phyloP scores from a whole-genome alignment of 2,329 filamentous ascomycete species.

The Aspergillus ochraceus region DNA sequence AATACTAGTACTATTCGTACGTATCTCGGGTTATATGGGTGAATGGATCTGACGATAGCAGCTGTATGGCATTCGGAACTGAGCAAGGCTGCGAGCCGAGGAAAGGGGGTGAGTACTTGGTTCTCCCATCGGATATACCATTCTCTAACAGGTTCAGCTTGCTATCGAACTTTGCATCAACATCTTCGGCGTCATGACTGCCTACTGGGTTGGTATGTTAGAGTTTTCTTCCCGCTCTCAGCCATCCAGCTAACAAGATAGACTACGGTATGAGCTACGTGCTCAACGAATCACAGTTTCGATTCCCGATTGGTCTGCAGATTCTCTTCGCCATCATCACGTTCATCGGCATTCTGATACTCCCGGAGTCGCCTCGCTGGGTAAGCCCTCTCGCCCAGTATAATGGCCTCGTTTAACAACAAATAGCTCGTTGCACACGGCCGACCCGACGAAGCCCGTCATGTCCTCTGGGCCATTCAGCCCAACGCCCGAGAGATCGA shows the following conservation, averaged over 20 bases:
- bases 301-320: constrained; percentile 35
- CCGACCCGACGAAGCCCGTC: constrained; percentile 35
- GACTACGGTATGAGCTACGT: constrained; percentile 32
- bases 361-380: constrained; percentile 49
- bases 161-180: constrained; percentile 30
- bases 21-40: constrained; percentile 11
- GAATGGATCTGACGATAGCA: constrained; percentile 3
- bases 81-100: constrained; percentile 28
- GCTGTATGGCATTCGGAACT: constrained; percentile 33
- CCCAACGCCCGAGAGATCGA: constrained; percentile 23
- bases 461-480: constrained; percentile 37
- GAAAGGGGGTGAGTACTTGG: constrained; percentile 26
- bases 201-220: constrained; percentile 35
- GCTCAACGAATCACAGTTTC: constrained; percentile 29
- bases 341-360: constrained; percentile 29
- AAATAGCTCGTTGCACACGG: constrained; percentile 33
- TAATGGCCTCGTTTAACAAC: neutral
- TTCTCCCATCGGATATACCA: neutral
- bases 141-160: constrained; percentile 19
- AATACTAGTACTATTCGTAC: constrained; percentile 40
- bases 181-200: constrained; percentile 32
- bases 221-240: neutral
- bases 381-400: neutral
- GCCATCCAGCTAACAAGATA: neutral
- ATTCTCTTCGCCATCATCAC: constrained; percentile 32